Evolutionary conservation across 495 filamentous ascomycete genomes (phyloP).

Genomic region (Penicillium cosmopolitanum): DNA sequence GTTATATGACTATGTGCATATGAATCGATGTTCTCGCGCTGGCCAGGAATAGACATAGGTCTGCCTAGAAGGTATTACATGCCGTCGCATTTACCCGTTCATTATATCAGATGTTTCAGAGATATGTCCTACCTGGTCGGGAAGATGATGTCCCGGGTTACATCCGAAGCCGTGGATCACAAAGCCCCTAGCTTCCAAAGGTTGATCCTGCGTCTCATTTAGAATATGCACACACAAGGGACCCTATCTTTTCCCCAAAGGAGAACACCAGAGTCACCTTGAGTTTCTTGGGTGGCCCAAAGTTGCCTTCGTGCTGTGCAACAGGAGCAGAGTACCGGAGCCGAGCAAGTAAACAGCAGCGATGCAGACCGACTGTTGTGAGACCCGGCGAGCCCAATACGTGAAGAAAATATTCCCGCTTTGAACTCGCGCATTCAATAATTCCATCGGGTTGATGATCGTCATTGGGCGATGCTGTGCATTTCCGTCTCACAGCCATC

Average conservation of each 20-base stretch:
- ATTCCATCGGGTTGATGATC: conserved; percentile 9
- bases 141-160: conserved; percentile 10
- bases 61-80: background rate
- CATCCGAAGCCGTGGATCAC: conserved; percentile 17
- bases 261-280: conserved; percentile 21
- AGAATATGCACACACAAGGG: background rate
- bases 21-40: background rate
- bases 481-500: conserved; percentile 28
- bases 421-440: conserved; percentile 18
- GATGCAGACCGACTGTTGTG: conserved; percentile 27
- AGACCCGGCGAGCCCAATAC: conserved; percentile 15
- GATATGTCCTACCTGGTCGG: conserved; percentile 4
- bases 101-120: conserved; percentile 7
- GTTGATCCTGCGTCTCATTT: conserved; percentile 6
- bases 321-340: conserved; percentile 19
- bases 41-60: background rate
- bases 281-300: conserved; percentile 5
- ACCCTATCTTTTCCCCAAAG: conserved; percentile 6
- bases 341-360: conserved; percentile 27
- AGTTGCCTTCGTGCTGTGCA: conserved; percentile 18
- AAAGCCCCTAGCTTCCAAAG: background rate
- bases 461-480: conserved; percentile 24
- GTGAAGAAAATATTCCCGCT: conserved; percentile 13
- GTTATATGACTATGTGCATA: background rate
- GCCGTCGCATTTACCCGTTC: conserved; percentile 6